These are phyloP conservation scores for Saccharomyces kudriavzevii DNA, from an alignment of 805 yeast genomes.

Conservation along the genomic window DNA sequence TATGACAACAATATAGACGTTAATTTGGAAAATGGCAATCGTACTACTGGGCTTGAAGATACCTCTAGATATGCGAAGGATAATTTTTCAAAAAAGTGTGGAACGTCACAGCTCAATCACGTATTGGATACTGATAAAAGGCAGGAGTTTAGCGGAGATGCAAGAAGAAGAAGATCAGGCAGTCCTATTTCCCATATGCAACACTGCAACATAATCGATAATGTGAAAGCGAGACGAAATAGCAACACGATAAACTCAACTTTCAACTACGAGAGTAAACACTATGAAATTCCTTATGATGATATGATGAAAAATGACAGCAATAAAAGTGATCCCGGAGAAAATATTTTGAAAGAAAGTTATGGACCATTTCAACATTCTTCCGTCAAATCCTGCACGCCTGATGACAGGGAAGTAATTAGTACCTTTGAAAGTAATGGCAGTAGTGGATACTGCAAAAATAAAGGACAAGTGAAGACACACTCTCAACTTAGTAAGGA, in stretches of 20 bases:
- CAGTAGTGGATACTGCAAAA: not conserved
- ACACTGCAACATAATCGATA: slow-evolving; percentile 8
- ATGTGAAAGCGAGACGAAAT: slow-evolving; percentile 1
- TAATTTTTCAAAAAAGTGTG: not conserved
- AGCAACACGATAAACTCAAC: slow-evolving; percentile 12
- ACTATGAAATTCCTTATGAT: slow-evolving; percentile 30
- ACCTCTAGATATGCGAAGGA: not conserved
- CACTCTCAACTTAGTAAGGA: slow-evolving; percentile 8
- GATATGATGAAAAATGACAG: not conserved
- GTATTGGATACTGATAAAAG: not conserved
- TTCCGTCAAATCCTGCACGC: not conserved
- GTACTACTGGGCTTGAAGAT: not conserved
- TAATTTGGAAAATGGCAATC: slow-evolving; percentile 1
- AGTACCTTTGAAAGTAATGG: not conserved
- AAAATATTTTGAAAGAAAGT: not conserved
- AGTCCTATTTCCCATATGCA: slow-evolving; percentile 10
- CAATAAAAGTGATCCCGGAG: not conserved
- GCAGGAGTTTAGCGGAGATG: not conserved
- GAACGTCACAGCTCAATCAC: not conserved
- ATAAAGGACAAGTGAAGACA: not conserved
- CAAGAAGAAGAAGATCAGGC: slow-evolving; percentile 11
- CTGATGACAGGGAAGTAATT: not conserved
- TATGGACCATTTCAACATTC: not conserved
- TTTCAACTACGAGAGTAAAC: slow-evolving; percentile 33
- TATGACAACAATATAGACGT: slow-evolving; percentile 3